phyloP scores from a whole-genome alignment of 1,284 basidiomycete genomes.

The Ganoderma resinaceum region DNA sequence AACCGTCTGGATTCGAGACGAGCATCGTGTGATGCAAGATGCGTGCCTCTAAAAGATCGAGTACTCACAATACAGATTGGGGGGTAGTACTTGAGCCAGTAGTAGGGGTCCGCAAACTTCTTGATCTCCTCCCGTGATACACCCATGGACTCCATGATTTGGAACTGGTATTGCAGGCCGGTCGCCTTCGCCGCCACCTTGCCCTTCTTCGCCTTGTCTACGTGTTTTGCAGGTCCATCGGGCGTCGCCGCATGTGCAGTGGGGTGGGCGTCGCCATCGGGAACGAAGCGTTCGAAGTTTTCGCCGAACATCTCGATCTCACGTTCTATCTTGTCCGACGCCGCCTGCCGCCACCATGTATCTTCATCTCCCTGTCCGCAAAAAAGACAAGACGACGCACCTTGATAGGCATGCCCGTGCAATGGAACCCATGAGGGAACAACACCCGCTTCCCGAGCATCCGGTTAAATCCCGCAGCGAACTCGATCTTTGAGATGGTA shows the following conservation, averaged over 20 bases:
- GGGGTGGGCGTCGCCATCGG: slow-evolving; percentile 51
- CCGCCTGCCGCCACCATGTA: slow-evolving; percentile 62
- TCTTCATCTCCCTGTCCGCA: background rate
- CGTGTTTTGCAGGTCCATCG: slow-evolving; percentile 49
- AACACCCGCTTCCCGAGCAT: slow-evolving; percentile 95
- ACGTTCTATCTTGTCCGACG: slow-evolving; percentile 96
- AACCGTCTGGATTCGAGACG: background rate
- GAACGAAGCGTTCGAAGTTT: slow-evolving; percentile 82
- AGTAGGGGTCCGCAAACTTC: slow-evolving; percentile 91
- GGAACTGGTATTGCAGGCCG: slow-evolving; percentile 97
- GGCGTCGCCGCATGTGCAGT: slow-evolving; percentile 42
- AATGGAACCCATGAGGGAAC: slow-evolving; percentile 97
- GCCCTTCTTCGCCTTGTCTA: slow-evolving; percentile 93
- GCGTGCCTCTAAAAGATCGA: background rate
- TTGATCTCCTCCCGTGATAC: slow-evolving; percentile 92
- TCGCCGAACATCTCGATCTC: slow-evolving; percentile 97
- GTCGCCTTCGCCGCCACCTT: slow-evolving; percentile 95
- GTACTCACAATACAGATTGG: slow-evolving; percentile 86
- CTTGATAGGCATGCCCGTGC: slow-evolving; percentile 99
- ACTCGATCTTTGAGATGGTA: slow-evolving; percentile 98
- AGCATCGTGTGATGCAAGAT: background rate
- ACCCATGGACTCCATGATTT: slow-evolving; percentile 96
- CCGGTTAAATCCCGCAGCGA: slow-evolving; percentile 93
- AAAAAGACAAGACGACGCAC: slow-evolving; percentile 51
- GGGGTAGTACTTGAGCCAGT: slow-evolving; percentile 97